Evolutionary conservation across 495 filamentous ascomycete species (phyloP).

Genomic region (Aspergillus biplanus): DNA sequence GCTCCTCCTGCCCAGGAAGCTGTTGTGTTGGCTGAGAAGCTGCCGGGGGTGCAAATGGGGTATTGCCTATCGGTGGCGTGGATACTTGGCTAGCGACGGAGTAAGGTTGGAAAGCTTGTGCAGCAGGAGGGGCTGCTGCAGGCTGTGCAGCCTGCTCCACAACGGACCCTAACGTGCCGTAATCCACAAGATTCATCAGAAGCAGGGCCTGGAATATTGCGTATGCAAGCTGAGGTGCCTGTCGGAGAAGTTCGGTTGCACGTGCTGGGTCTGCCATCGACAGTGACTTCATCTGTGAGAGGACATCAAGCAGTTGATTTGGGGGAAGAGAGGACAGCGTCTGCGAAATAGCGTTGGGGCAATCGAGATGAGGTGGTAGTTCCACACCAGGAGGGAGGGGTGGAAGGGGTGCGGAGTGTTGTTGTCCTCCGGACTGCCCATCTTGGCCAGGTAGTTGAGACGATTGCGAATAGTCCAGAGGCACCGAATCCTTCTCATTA

Average conservation of each 20-base stretch:
- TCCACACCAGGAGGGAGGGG: conserved; percentile 84
- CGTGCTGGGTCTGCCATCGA: conserved; percentile 78
- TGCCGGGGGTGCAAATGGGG: conserved; percentile 57
- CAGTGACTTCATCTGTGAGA: conserved; percentile 92
- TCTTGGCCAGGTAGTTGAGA: conserved; percentile 36
- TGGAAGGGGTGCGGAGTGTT: conserved; percentile 59
- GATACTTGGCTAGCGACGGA: conserved; percentile 47
- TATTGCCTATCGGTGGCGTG: conserved; percentile 61
- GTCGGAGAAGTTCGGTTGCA: conserved; percentile 82
- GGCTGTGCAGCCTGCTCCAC: conserved; percentile 57
- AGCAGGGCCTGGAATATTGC: conserved; percentile 96
- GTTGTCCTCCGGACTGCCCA: conserved; percentile 41
- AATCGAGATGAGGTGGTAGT: conserved; percentile 76
- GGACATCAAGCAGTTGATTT: conserved; percentile 88
- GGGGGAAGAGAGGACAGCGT: conserved; percentile 85
- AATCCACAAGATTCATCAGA: conserved; percentile 89
- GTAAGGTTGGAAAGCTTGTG: conserved; percentile 42
- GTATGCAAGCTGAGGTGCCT: conserved; percentile 92
- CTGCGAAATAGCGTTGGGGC: conserved; percentile 86
- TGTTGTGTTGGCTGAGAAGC: conserved; percentile 42
- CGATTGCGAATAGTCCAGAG: conserved; percentile 52
- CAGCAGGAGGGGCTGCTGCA: conserved; percentile 34
- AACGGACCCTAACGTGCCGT: conserved; percentile 56
- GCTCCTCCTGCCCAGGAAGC: conserved; percentile 60
- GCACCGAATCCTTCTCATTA: conserved; percentile 73